phyloP scores from a whole-genome alignment of 352 stramenopile species.

The Phytophthora nicotianae region DNA sequence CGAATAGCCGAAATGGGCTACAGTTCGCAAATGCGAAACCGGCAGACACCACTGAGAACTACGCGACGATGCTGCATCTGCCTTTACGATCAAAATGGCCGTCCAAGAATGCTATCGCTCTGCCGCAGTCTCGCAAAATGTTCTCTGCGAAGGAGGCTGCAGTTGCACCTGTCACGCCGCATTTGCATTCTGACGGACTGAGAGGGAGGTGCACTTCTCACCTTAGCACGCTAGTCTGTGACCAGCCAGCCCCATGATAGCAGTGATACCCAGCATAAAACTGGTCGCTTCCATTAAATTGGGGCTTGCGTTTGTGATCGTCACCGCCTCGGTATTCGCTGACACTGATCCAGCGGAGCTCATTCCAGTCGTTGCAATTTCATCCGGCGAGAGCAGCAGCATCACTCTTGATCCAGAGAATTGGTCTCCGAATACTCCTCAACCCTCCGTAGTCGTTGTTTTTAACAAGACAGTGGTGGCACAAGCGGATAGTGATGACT shows the following conservation, averaged over 20 bases:
- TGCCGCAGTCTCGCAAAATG: slow-evolving; percentile 9
- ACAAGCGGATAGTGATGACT: slow-evolving; percentile 8
- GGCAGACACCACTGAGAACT: slow-evolving; percentile 6
- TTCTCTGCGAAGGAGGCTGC: slow-evolving; percentile 4
- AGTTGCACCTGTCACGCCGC: not conserved
- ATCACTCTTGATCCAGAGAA: slow-evolving; percentile 15
- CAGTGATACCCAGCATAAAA: not conserved
- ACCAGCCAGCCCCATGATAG: not conserved
- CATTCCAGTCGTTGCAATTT: slow-evolving; percentile 20
- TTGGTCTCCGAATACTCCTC: slow-evolving; percentile 26
- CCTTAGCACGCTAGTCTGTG: not conserved
- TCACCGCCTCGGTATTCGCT: not conserved
- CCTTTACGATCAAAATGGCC: not conserved
- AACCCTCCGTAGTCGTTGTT: not conserved
- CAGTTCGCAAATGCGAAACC: too few species aligned
- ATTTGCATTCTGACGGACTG: slow-evolving; percentile 8
- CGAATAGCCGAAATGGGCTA: too few species aligned
- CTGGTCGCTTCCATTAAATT: not conserved
- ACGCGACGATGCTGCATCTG: slow-evolving; percentile 4
- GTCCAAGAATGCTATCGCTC: not conserved
- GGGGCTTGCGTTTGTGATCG: not conserved
- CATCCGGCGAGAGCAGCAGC: slow-evolving; percentile 3
- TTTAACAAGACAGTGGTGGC: slow-evolving; percentile 4
- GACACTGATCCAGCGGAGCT: slow-evolving; percentile 12
- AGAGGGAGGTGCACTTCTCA: not conserved